Evolutionary conservation across 1,284 basidiomycete species (phyloP).

Genomic region (Irpex sp.): DNA sequence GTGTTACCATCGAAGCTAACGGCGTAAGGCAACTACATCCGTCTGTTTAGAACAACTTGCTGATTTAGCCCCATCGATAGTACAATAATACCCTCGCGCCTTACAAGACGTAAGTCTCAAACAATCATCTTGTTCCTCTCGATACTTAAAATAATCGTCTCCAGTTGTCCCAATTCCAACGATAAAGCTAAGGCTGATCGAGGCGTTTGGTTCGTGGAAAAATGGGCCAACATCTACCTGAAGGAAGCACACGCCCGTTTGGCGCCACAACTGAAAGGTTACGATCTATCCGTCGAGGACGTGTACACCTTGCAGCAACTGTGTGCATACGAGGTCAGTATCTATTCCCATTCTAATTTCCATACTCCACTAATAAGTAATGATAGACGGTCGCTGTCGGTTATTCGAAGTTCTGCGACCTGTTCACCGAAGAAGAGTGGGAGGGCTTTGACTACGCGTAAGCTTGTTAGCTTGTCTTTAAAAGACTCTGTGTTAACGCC

Average conservation of each 20-base stretch:
- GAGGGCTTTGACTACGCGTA: conserved; percentile 83
- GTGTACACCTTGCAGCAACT: conserved; percentile 72
- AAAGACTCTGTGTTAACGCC: not conserved
- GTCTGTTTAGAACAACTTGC: not conserved
- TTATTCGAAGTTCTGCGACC: conserved; percentile 84
- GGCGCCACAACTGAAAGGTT: conserved; percentile 56
- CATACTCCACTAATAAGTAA: not conserved
- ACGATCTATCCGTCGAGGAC: conserved; percentile 68
- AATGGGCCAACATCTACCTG: conserved; percentile 75
- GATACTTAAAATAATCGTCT: not conserved
- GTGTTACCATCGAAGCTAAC: conserved; percentile 71
- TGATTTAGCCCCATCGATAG: not conserved
- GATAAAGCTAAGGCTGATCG: conserved; percentile 48
- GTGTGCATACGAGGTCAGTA: conserved; percentile 80
- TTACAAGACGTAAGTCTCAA: conserved; percentile 53
- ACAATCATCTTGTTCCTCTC: not conserved
- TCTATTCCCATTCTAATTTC: not conserved
- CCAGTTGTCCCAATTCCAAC: conserved; percentile 63
- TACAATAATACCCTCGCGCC: conserved; percentile 76
- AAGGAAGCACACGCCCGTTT: conserved; percentile 63
- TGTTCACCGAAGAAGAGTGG: conserved; percentile 91
- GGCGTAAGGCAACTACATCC: conserved; percentile 39
- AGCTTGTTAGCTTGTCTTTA: conserved; percentile 23
- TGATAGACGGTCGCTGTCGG: conserved; percentile 83
- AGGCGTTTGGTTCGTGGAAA: conserved; percentile 48